Base-by-base conservation (phyloP, 2,329 filamentous ascomycete genomes). In the Ascochyta clinopodiicola region DNA sequence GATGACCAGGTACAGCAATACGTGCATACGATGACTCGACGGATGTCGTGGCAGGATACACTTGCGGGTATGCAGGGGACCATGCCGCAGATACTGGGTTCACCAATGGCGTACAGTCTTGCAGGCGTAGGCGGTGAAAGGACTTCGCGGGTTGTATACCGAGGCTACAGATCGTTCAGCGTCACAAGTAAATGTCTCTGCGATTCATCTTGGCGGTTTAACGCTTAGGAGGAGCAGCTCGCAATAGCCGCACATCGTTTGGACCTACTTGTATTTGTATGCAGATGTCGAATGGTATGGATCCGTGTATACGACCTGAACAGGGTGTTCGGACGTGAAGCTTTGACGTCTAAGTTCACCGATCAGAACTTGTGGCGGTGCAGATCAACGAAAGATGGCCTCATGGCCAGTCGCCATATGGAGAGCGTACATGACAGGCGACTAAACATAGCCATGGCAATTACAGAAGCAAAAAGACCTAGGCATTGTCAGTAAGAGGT, bases 61-160 rank as follows among this genome's bases (percentile, higher is more conserved):
- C 21, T 32, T 38, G 42, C 43, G 42, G 52, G 32, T 51, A 56
- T 56, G 52, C 52, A 56, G 46, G 47, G 52, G 48, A 46, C 4
- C 32, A 13, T 38, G 27, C 36, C 43, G 46, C 46, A 51, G 19
- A 17, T 19, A 24, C 8, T 36, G 27, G 29, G 32, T 47, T 45
- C 10, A n/a, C 52, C 52, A 56, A 51, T 43, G 47, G 37, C n/a
- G 31, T 24, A 31, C 15, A 37, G 25, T 39, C 29, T 37, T 40
- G 17, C 22, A 46, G 22, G 15, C 8, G 6, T 46, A 24, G 32
- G 52, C 46, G 52, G 52, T 56, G 52, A 51, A 44, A 32, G 27
- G 6, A 40, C 37, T 43, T 46, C 39, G 43, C 31, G 25, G 12
- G 27, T 15, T 21, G 17, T n/a, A 46, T 21, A 43, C 24, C 37